Conservation (phyloP, 768 basidiomycete genomes). For the Tylopilus subfusipes region DNA sequence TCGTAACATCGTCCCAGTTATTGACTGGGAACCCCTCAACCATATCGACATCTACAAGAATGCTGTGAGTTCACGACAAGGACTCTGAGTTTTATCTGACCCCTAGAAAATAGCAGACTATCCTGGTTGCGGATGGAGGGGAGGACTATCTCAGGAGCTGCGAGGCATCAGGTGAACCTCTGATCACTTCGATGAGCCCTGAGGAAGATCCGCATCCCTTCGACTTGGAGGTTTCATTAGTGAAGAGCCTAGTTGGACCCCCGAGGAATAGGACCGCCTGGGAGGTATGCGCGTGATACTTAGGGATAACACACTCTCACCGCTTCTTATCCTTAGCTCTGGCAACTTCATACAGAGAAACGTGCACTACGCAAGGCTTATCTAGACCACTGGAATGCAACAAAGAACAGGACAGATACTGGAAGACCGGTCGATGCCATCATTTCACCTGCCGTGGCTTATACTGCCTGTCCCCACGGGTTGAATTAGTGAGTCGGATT, state of each 20-base stretch:
- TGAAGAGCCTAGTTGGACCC: slow-evolving; percentile 44
- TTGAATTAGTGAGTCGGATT: slow-evolving; percentile 35
- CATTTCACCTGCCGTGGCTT: slow-evolving; percentile 43
- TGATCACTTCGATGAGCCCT: slow-evolving; percentile 38
- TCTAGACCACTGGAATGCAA: slow-evolving; percentile 49
- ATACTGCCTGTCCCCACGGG: slow-evolving; percentile 44
- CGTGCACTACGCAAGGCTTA: slow-evolving; percentile 40
- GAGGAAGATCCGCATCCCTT: slow-evolving; percentile 32
- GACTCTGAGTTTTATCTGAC: not conserved
- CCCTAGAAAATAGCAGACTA: slow-evolving; percentile 29
- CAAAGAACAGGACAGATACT: slow-evolving; percentile 40
- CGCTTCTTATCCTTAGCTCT: slow-evolving; percentile 30
- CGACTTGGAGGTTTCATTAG: slow-evolving; percentile 43
- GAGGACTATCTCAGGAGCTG: slow-evolving; percentile 36
- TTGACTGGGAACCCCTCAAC: slow-evolving; percentile 65
- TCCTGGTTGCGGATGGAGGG: slow-evolving; percentile 40
- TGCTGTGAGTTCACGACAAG: slow-evolving; percentile 14
- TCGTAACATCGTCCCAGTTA: slow-evolving; percentile 28
- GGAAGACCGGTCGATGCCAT: slow-evolving; percentile 52
- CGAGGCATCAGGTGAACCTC: slow-evolving; percentile 42
- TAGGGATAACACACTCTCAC: not conserved
- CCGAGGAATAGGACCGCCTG: slow-evolving; percentile 38
- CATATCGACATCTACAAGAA: slow-evolving; percentile 38
- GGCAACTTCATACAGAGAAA: slow-evolving; percentile 45
- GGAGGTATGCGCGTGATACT: slow-evolving; percentile 33